phyloP scores from a whole-genome alignment of 2,329 filamentous ascomycete genomes.

The Fusarium newnesense region DNA sequence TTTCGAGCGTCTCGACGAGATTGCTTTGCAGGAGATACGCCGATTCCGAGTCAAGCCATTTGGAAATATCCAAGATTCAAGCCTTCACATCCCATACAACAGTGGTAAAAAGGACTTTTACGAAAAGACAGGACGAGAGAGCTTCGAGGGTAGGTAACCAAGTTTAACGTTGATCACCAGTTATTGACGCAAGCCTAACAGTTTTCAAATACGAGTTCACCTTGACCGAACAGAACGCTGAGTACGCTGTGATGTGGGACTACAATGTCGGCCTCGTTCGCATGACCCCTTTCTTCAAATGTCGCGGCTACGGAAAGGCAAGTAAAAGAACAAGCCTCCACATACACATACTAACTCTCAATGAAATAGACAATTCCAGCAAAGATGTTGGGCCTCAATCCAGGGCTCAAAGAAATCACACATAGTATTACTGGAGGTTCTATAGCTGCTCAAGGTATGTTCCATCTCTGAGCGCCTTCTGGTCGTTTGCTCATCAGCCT shows the following conservation, averaged over 20 bases:
- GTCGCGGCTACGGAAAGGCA: slow-evolving; percentile 87
- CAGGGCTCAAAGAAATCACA: slow-evolving; percentile 86
- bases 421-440: slow-evolving; percentile 95
- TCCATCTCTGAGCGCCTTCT: background rate
- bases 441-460: slow-evolving; percentile 84
- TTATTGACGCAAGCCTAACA: slow-evolving; percentile 24
- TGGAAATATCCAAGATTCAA: slow-evolving; percentile 68
- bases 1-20: slow-evolving; percentile 72
- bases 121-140: slow-evolving; percentile 85
- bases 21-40: slow-evolving; percentile 66
- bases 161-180: background rate
- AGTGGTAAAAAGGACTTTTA: slow-evolving; percentile 92
- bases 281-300: slow-evolving; percentile 96
- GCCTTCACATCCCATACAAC: slow-evolving; percentile 89
- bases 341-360: slow-evolving; percentile 17
- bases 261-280: slow-evolving; percentile 94
- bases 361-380: slow-evolving; percentile 81
- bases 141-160: slow-evolving; percentile 78
- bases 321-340: slow-evolving; percentile 17
- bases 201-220: slow-evolving; percentile 74
- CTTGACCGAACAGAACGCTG: slow-evolving; percentile 71
- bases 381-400: slow-evolving; percentile 82
- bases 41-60: slow-evolving; percentile 74
- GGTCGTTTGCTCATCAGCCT: slow-evolving; percentile 17
- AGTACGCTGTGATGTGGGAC: slow-evolving; percentile 92